Evolutionary conservation across 495 filamentous ascomycete species (phyloP).

Genomic region (Hypoxylon trugodes): DNA sequence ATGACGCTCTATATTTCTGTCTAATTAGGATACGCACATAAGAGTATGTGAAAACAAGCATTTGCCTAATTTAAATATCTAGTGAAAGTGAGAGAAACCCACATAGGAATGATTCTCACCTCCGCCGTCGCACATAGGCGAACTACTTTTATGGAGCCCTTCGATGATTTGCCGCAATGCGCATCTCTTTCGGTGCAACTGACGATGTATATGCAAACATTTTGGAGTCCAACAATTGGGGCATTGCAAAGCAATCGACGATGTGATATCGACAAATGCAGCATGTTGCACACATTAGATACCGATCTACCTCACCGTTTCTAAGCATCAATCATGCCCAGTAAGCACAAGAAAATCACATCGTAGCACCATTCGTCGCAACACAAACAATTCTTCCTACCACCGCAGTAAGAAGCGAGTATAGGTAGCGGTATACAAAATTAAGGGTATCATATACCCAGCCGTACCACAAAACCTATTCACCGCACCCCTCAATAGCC

Average conservation of each 20-base stretch:
- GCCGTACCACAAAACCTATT: neutral
- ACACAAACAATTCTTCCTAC: neutral
- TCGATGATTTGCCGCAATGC: too few species aligned
- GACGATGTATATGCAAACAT: neutral
- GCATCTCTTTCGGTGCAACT: too few species aligned
- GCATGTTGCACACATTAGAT: slow-evolving; percentile 1
- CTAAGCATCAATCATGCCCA: neutral
- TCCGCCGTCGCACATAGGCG: neutral
- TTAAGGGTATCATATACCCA: neutral
- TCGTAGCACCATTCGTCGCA: neutral
- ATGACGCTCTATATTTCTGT: too few species aligned
- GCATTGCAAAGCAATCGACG: neutral
- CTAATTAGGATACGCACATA: neutral
- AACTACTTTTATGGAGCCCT: neutral
- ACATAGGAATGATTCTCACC: neutral
- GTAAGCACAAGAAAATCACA: neutral
- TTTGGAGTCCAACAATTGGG: slow-evolving; percentile 2
- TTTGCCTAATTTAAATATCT: too few species aligned
- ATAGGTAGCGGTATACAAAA: neutral
- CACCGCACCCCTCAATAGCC: neutral
- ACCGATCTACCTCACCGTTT: slow-evolving; percentile 4
- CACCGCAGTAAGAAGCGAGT: slow-evolving; percentile 1
- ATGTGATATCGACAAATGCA: neutral
- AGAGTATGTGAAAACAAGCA: too few species aligned
- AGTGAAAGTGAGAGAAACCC: too few species aligned